phyloP scores from a whole-genome alignment of 228 moss, liverwort and hornwort genomes.

The Sphagnum magellanicum region DNA sequence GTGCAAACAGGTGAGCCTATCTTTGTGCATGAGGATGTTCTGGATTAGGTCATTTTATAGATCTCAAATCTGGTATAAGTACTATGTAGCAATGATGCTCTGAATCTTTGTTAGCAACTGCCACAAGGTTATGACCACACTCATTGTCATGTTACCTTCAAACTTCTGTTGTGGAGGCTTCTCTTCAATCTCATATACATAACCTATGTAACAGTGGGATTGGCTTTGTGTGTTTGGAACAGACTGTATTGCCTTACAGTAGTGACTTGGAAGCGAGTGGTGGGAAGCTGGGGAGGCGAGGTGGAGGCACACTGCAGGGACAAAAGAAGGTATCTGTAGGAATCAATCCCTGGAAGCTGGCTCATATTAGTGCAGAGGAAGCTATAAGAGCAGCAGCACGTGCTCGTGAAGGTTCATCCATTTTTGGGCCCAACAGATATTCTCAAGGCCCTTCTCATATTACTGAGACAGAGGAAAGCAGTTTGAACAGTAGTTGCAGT shows the following conservation, averaged over 20 bases:
- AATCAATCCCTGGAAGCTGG: conserved; percentile 76
- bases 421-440: conserved; percentile 37
- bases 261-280: conserved; percentile 43
- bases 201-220: too few species aligned
- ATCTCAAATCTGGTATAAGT: too few species aligned
- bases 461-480: conserved; percentile 77
- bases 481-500: conserved; percentile 54
- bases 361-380: conserved; percentile 32
- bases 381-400: conserved; percentile 32
- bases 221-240: too few species aligned
- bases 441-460: conserved; percentile 27
- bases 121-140: too few species aligned
- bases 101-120: too few species aligned
- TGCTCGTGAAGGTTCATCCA: conserved; percentile 54
- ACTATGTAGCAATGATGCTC: too few species aligned
- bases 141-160: too few species aligned
- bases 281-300: conserved; percentile 25
- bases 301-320: conserved; percentile 17
- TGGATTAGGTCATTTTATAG: too few species aligned
- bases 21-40: too few species aligned
- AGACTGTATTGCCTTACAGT: conserved; percentile 13
- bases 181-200: too few species aligned
- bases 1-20: too few species aligned
- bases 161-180: too few species aligned
- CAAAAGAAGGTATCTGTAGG: conserved; percentile 40